phyloP scores from a whole-genome alignment of 108 stramenopile genomes.

The Cyclotella cryptica region DNA sequence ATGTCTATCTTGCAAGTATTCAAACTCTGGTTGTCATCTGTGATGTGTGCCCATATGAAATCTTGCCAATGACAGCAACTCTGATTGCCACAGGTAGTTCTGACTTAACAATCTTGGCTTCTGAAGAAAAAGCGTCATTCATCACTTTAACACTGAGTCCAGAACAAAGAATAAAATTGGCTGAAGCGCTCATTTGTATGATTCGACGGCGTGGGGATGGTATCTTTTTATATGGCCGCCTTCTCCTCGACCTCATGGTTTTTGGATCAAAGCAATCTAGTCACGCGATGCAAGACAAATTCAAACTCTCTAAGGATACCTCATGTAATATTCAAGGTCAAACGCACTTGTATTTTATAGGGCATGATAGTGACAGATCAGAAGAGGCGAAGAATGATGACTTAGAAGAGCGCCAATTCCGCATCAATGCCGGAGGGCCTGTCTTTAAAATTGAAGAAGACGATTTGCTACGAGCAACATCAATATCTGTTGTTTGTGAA shows the following conservation, averaged over 20 bases:
- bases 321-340: conserved; percentile 50
- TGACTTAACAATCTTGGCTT: conserved; percentile 15
- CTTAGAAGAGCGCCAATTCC: conserved; percentile 59
- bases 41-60: conserved; percentile 58
- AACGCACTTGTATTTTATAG: conserved; percentile 70
- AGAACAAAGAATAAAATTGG: conserved; percentile 79
- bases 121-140: conserved; percentile 3
- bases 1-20: conserved; percentile 87
- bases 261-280: conserved; percentile 45
- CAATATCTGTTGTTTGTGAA: conserved; percentile 68
- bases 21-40: conserved; percentile 80
- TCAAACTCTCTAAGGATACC: conserved; percentile 3
- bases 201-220: conserved; percentile 73
- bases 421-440: conserved; percentile 81
- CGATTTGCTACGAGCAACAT: conserved; percentile 69
- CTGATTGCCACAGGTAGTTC: conserved; percentile 48
- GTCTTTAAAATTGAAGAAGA: conserved; percentile 74
- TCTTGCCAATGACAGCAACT: conserved; percentile 62
- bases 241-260: conserved; percentile 62
- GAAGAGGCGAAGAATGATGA: conserved; percentile 30
- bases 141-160: conserved; percentile 31
- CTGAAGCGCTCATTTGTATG: conserved; percentile 78
- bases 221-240: conserved; percentile 55
- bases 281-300: neutral
- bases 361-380: conserved; percentile 2